Conservation (phyloP, 345 rosid genomes). For the Brassica juncea region DNA sequence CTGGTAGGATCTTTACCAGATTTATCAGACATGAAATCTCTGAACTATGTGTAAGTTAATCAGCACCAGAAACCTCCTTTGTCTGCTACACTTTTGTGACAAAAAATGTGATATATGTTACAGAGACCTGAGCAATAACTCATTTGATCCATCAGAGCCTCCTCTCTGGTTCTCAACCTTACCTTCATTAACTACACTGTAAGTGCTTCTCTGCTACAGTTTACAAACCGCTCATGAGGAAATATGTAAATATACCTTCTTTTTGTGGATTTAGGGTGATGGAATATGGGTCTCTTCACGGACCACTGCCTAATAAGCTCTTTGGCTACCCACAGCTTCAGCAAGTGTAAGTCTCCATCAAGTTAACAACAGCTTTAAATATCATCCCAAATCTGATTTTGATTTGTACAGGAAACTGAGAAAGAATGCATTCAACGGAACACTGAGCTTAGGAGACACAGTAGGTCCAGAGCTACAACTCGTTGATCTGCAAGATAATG, state of each 20-base stretch:
- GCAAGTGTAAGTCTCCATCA: slow-evolving; percentile 65
- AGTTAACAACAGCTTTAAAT: neutral
- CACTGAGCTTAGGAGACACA: slow-evolving; percentile 59
- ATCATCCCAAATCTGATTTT: slow-evolving; percentile 6
- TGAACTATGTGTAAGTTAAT: slow-evolving; percentile 71
- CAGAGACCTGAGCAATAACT: slow-evolving; percentile 94
- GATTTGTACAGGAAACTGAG: slow-evolving; percentile 58
- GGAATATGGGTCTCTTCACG: slow-evolving; percentile 76
- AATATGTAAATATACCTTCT: neutral
- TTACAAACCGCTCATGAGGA: neutral
- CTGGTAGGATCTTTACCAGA: slow-evolving; percentile 80
- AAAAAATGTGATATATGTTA: slow-evolving; percentile 18
- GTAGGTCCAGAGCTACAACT: slow-evolving; percentile 59
- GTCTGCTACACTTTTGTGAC: slow-evolving; percentile 2
- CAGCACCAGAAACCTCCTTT: neutral
- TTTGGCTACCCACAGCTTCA: slow-evolving; percentile 72
- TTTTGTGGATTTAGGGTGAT: slow-evolving; percentile 51
- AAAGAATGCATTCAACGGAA: slow-evolving; percentile 67
- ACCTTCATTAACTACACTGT: slow-evolving; percentile 85
- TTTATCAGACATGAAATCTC: slow-evolving; percentile 62
- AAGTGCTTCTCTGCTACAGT: slow-evolving; percentile 33
- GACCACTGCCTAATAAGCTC: slow-evolving; percentile 60
- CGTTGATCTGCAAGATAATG: slow-evolving; percentile 75
- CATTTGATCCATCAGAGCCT: slow-evolving; percentile 63
- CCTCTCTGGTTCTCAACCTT: slow-evolving; percentile 89